Evolutionary conservation across 495 filamentous ascomycete species (phyloP), one percentile per base, ranked within the genome.

Genomic region (Evernia prunastri): DNA sequence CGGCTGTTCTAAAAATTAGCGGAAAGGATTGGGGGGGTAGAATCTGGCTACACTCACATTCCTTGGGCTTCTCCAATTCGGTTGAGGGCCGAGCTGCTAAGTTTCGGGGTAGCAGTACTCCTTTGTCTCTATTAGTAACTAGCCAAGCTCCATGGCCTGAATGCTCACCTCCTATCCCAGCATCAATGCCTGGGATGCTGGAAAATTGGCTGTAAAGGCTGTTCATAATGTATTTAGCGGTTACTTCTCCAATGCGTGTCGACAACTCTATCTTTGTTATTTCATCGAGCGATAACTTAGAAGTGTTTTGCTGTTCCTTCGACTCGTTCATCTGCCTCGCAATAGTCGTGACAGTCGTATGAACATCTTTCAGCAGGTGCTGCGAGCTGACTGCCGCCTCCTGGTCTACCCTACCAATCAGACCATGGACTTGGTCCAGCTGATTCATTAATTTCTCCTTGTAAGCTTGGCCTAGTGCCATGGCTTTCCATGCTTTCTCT

Each of bases 281-380:
- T 39, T 27, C 56, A 37, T 58, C 33, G 27, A 58, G 36, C 15
- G 3, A 9, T 0, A 42, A 39, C 3, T 58, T 23, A 8, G 25
- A 13, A 23, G 8, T 42, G 15, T 17, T 58, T 40, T 58, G 56
- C 25, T 58, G 35, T 20, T 58, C 56, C 33, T 40, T 23, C 27
- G 42, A 42, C 15, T 58, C 56, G 4, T 40, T 17, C 36, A 58
- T 15, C 45, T 25, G 23, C 45, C 5, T 27, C 1, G 23, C 27
- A 10, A 51, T 25, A 27, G 45, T 4, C 0, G n/a, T 8, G 20
- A 45, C n/a, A n/a, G n/a, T n/a, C n/a, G n/a, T n/a, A n/a, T n/a
- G n/a, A n/a, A n/a, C n/a, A n/a, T 58, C 56, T 58, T 27, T 58
- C 36, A 58, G 5, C 15, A 36, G 36, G 11, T 58, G 42, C 56